Conservation (phyloP, 192 early-diverging fungal species). For the Pilobolus umbonatus region DNA sequence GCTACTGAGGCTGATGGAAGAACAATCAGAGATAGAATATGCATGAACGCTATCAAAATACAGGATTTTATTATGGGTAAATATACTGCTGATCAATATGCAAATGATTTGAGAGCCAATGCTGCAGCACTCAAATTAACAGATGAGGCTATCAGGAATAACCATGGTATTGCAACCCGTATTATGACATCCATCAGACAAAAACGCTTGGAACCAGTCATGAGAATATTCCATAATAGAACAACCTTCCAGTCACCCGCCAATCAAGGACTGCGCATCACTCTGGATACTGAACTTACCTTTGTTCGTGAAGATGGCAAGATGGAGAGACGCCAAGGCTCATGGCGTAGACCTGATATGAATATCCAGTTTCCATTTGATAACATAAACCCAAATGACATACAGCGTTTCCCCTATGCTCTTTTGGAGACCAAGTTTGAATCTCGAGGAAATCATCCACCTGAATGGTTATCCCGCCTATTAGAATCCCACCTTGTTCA, state of each 20-base stretch:
- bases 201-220: constrained; percentile 55
- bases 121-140: constrained; percentile 1
- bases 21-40: constrained; percentile 89
- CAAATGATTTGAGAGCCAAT: constrained; percentile 4
- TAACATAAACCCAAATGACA: constrained; percentile 54
- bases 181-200: constrained; percentile 53
- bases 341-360: constrained; percentile 91
- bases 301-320: constrained; percentile 94
- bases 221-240: constrained; percentile 94
- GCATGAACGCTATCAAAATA: constrained; percentile 86
- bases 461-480: constrained; percentile 79
- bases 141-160: constrained; percentile 27
- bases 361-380: constrained; percentile 77
- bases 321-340: constrained; percentile 59
- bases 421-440: constrained; percentile 88
- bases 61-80: constrained; percentile 74
- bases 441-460: constrained; percentile 72
- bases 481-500: constrained; percentile 41
- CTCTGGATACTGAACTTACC: constrained; percentile 91
- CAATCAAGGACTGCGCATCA: constrained; percentile 90
- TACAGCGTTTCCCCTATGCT: constrained; percentile 81
- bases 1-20: constrained; percentile 72
- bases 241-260: constrained; percentile 98
- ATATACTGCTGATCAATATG: constrained; percentile 43
- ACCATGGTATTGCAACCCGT: constrained; percentile 27